phyloP scores from a whole-genome alignment of 1,284 basidiomycete genomes.

The Heterobasidion occidentale region DNA sequence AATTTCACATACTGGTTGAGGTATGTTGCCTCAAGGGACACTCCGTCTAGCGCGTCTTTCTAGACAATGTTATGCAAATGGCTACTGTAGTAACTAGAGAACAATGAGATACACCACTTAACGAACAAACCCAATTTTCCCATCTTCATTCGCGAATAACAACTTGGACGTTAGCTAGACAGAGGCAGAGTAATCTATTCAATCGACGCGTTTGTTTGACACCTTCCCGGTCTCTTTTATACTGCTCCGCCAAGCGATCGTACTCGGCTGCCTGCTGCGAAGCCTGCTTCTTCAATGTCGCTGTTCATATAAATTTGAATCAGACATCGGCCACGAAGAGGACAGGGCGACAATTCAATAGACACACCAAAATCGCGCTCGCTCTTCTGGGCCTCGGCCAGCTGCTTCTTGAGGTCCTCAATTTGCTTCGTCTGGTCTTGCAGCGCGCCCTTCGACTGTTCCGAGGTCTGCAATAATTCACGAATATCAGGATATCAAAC shows the following conservation, averaged over 20 bases:
- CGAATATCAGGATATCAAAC: not conserved
- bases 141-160: no score
- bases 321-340: not conserved
- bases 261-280: slow-evolving; percentile 73
- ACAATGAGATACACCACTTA: no score
- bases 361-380: slow-evolving; percentile 64
- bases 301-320: slow-evolving; percentile 25
- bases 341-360: not conserved
- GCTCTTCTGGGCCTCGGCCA: slow-evolving; percentile 39
- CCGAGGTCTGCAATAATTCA: slow-evolving; percentile 25
- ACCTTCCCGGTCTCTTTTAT: slow-evolving; percentile 61
- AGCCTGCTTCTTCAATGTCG: slow-evolving; percentile 80
- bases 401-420: slow-evolving; percentile 55
- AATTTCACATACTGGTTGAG: no score
- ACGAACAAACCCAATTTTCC: no score
- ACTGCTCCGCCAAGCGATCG: slow-evolving; percentile 71
- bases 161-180: not conserved
- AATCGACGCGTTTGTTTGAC: slow-evolving; percentile 41
- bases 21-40: no score
- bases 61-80: no score
- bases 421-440: slow-evolving; percentile 55
- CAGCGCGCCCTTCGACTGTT: slow-evolving; percentile 23
- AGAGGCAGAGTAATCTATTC: slow-evolving; percentile 3
- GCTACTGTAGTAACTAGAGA: no score
- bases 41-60: no score